These are phyloP conservation scores for Brettanomyces naardenensis DNA, from an alignment of 805 yeast species.

Conservation along the genomic window DNA sequence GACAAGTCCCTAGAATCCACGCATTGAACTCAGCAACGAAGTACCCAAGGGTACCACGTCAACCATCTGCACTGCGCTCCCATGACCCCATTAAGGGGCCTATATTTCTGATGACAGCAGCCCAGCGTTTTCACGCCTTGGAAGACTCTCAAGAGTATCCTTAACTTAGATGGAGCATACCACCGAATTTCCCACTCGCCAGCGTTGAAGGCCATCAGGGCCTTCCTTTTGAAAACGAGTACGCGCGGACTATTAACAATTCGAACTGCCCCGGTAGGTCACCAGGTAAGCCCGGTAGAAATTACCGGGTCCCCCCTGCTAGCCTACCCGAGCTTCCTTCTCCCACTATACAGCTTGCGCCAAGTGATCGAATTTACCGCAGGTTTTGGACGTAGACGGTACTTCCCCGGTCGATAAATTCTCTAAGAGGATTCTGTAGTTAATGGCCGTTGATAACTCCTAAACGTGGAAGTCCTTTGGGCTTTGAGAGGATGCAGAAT, in stretches of 20 bases:
- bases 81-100: slow-evolving; percentile 15
- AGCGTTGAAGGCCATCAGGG: slow-evolving; percentile 2
- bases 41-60: slow-evolving; percentile 15
- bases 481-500: too few species aligned
- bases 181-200: slow-evolving; percentile 38
- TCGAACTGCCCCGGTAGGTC: slow-evolving; percentile 1
- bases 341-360: background rate
- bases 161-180: slow-evolving; percentile 20
- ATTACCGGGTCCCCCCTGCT: background rate
- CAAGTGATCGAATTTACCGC: background rate
- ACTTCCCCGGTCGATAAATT: too few species aligned
- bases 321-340: background rate
- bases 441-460: too few species aligned
- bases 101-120: slow-evolving; percentile 30
- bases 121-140: slow-evolving; percentile 31
- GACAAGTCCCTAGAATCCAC: slow-evolving; percentile 21
- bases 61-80: slow-evolving; percentile 33
- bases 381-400: too few species aligned
- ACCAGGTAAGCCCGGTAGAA: background rate
- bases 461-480: too few species aligned
- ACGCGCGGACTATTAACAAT: slow-evolving; percentile 23
- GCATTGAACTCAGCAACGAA: slow-evolving; percentile 32
- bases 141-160: slow-evolving; percentile 28
- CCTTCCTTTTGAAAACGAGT: slow-evolving; percentile 27
- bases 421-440: too few species aligned